Percentiles rank a stretch among this genome's conserved stretches.
Conservation (phyloP, 139 green algal species). For the Tetraselmis striata region DNA sequence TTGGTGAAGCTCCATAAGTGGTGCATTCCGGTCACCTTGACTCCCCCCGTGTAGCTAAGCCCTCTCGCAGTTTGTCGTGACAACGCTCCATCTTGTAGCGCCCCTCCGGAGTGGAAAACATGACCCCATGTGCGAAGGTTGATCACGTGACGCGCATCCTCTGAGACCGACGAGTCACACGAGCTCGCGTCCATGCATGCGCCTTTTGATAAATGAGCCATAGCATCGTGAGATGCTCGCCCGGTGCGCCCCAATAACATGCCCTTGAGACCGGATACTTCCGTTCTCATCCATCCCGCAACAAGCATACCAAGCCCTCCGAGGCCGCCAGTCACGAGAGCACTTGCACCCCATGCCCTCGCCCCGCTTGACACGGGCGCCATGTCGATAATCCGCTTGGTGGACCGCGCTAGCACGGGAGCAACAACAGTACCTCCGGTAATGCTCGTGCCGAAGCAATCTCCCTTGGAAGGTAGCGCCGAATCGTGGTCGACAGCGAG, state of each 20-base stretch:
- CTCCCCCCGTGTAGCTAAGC: background rate
- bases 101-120: background rate
- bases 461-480: background rate
- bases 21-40: background rate
- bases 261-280: background rate
- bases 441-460: background rate
- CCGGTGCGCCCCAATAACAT: background rate
- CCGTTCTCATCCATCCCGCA: background rate
- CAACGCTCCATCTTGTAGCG: background rate
- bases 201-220: background rate
- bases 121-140: background rate
- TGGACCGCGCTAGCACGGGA: background rate
- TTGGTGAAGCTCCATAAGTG: background rate
- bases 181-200: background rate
- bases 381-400: background rate
- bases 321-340: background rate
- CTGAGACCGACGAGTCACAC: background rate
- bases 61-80: background rate
- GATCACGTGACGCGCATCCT: background rate
- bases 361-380: background rate
- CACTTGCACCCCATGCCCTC: background rate
- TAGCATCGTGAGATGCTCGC: background rate
- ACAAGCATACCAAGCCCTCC: background rate
- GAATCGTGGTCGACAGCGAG: background rate
- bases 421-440: background rate